A percentile compares a stretch with the other conserved stretches of the same genome.
These are phyloP conservation scores for Dactylellina parvicollis DNA, from an alignment of 2,329 filamentous ascomycete species.

Conservation along the genomic window DNA sequence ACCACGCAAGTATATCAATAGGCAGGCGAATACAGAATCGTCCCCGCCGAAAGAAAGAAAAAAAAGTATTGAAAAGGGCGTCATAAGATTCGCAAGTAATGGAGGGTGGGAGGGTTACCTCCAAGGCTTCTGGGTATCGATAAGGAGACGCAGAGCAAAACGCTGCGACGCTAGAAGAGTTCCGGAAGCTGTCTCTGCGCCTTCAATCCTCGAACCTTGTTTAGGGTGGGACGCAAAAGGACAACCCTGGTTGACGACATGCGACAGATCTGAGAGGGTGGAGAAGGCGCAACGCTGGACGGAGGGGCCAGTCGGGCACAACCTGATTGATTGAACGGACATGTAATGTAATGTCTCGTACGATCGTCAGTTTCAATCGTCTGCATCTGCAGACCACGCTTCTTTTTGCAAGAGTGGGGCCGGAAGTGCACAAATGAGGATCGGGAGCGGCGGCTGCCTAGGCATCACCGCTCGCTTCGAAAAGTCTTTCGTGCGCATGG, in stretches of 20 bases:
- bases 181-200: conserved; percentile 46
- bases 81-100: not conserved
- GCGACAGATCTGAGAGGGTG: conserved; percentile 14
- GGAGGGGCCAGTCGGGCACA: conserved; percentile 12
- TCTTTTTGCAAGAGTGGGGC: conserved; percentile 8
- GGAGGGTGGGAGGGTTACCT: not conserved
- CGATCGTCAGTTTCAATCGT: not conserved
- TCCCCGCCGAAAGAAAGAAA: too few relatives aligned
- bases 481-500: not conserved
- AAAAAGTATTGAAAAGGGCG: too few relatives aligned
- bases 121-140: conserved; percentile 7
- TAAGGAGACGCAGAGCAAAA: conserved; percentile 28
- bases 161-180: conserved; percentile 37
- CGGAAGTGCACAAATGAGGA: not conserved
- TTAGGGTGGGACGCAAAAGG: conserved; percentile 4
- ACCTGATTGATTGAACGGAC: too few relatives aligned
- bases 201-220: conserved; percentile 11
- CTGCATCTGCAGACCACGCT: too few relatives aligned
- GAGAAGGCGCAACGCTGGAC: conserved; percentile 17
- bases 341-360: not conserved
- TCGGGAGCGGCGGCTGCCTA: conserved; percentile 45
- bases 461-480: too few relatives aligned
- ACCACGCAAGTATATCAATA: too few relatives aligned
- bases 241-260: conserved; percentile 6
- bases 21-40: conserved; percentile 45